Percentiles rank a stretch among this genome's conserved stretches.
Conservation (phyloP, 257 asterid species). For the Osmanthus fragrans region DNA sequence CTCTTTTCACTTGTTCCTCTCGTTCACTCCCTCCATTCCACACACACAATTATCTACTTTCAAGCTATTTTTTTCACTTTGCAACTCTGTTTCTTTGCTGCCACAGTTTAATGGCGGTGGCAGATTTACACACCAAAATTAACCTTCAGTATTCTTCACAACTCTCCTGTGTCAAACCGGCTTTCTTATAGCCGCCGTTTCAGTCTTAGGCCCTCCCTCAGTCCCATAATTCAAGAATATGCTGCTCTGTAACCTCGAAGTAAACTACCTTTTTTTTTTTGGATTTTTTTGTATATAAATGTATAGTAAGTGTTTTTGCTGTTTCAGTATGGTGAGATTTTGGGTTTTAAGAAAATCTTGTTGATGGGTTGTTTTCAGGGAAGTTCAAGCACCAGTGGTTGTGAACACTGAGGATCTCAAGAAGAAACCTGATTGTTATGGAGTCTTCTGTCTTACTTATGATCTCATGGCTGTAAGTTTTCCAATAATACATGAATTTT, state of each 20-base stretch:
- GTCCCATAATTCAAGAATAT: constrained; percentile 40
- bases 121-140: constrained; percentile 48
- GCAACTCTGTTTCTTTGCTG: constrained; percentile 19
- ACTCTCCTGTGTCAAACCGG: constrained; percentile 47
- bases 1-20: constrained; percentile 6
- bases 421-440: constrained; percentile 86
- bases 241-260: constrained; percentile 83
- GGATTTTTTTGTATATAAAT: no score
- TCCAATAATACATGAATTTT: constrained; percentile 17
- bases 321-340: no score
- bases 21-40: constrained; percentile 7
- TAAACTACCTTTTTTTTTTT: constrained; percentile 10
- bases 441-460: constrained; percentile 96
- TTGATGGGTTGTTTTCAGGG: no score
- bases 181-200: constrained; percentile 40
- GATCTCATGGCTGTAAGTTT: constrained; percentile 90
- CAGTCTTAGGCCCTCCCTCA: constrained; percentile 36
- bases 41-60: not conserved
- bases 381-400: constrained; percentile 65
- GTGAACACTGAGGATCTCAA: constrained; percentile 59
- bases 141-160: constrained; percentile 47
- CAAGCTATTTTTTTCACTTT: not conserved
- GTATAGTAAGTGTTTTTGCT: no score
- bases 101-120: no score
- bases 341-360: no score